Base-by-base conservation (phyloP, 148 eudicot species). In the Nyssa sinensis region DNA sequence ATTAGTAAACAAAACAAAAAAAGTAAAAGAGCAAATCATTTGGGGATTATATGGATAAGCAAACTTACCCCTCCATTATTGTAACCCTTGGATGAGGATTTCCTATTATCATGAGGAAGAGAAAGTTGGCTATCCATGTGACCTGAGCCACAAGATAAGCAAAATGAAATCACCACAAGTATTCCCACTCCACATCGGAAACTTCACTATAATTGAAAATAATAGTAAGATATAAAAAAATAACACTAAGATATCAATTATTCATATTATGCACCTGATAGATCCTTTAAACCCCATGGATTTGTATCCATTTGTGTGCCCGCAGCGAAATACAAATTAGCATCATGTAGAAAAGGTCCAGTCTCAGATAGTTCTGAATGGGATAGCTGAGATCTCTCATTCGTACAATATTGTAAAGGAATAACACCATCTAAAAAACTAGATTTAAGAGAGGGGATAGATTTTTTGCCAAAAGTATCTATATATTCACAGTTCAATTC, bases 361-460 rank as follows among this genome's bases (percentile, higher is more conserved):
- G 67, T 64, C 49, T 77, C 70, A 79, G 88, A 79, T 23, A 73
- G 58, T 72, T 85, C 93, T 84, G 92, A 83, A 64, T 74, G 57
- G 59, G 74, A 79, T 62, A 83, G 90, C 95, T 87, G 96, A 80
- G 83, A 74, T 82, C 87, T 87, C 98, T 94, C 91, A 90, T 87
- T 88, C 74, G 98, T 94, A 83, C 80, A 73, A 77, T 81, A 79
- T 85, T 84, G 98, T 94, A 94, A 92, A 94, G 98, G 98, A 78
- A 86, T 69, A 94, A 94, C 98, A 92, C 75, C 78, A 76, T 92
- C 85, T 58, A 86, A 71, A 77, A 84, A 34, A 77, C 23, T 78
- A 67, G 89, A 79, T 53, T 78, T 74, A 80, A 77, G 67, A 86
- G 84, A 80, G 53, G 78, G 81, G 66, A 84, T 62, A 86, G 64